Percentiles rank a stretch among this genome's conserved stretches.
These are phyloP conservation scores for Posidonia oceanica DNA, from an alignment of 116 monocot genomes.

Conservation along the genomic window DNA sequence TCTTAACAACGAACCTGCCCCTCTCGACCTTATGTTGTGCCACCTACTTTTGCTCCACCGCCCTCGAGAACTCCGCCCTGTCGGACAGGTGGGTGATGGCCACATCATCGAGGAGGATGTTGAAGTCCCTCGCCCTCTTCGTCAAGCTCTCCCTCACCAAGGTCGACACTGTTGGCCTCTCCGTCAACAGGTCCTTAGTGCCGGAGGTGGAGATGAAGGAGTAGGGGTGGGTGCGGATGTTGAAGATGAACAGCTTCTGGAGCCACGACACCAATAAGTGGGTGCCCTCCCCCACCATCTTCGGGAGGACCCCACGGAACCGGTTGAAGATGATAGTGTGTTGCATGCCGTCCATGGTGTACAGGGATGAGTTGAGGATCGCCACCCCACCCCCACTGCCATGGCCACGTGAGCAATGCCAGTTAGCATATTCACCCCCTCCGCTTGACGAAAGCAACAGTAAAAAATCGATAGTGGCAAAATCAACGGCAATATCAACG, in stretches of 20 bases:
- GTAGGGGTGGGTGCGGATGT: too few relatives aligned
- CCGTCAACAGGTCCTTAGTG: conserved; percentile 37
- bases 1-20: conserved; percentile 61
- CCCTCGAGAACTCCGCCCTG: conserved; percentile 58
- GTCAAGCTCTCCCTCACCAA: conserved; percentile 62
- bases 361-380: too few relatives aligned
- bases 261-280: conserved; percentile 70
- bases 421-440: too few relatives aligned
- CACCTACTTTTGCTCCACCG: conserved; percentile 93
- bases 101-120: conserved; percentile 77
- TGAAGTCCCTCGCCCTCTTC: conserved; percentile 57
- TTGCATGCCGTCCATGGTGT: too few relatives aligned
- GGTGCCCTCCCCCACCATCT: conserved; percentile 61
- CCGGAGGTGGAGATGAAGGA: too few relatives aligned
- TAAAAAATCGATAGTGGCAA: too few relatives aligned
- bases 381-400: too few relatives aligned
- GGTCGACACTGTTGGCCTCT: conserved; percentile 58
- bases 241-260: conserved; percentile 73
- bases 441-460: too few relatives aligned
- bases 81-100: conserved; percentile 79
- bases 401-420: too few relatives aligned
- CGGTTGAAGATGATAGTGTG: conserved; percentile 16
- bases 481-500: too few relatives aligned
- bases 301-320: conserved; percentile 30
- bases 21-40: conserved; percentile 91